Evolutionary conservation across 2,329 filamentous ascomycete species (phyloP).

Genomic region (Fusarium siculi): DNA sequence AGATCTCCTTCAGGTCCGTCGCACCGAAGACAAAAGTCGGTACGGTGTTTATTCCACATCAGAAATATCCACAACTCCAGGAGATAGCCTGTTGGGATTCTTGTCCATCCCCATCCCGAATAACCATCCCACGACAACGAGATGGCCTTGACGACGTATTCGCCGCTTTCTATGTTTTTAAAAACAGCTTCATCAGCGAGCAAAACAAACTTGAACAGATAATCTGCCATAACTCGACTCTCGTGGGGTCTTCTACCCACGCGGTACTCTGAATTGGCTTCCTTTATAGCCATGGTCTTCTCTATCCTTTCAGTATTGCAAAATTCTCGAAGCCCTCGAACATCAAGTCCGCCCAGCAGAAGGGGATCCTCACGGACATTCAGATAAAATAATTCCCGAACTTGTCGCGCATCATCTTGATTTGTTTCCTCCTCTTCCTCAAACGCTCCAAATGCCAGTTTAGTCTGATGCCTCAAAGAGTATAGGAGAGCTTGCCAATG

Average conservation of each 20-base stretch:
- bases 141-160: constrained; percentile 5
- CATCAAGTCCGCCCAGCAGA: rapidly evolving
- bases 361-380: neutral
- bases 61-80: constrained; percentile 11
- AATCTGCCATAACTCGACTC: neutral
- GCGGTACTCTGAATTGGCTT: rapidly evolving
- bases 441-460: no score
- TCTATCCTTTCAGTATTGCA: neutral
- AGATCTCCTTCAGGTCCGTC: rapidly evolving
- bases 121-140: neutral
- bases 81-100: constrained; percentile 11
- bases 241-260: neutral
- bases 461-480: neutral
- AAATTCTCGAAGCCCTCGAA: rapidly evolving
- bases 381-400: neutral
- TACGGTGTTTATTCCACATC: neutral
- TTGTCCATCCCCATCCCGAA: neutral
- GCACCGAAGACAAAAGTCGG: rapidly evolving
- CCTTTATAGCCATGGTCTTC: rapidly evolving
- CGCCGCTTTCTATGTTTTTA: neutral
- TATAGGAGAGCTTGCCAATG: neutral
- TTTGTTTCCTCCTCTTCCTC: neutral
- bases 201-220: neutral
- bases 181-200: neutral
- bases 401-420: rapidly evolving